Conservation (phyloP, 2,329 filamentous ascomycete genomes). For the Penicillium freii region DNA sequence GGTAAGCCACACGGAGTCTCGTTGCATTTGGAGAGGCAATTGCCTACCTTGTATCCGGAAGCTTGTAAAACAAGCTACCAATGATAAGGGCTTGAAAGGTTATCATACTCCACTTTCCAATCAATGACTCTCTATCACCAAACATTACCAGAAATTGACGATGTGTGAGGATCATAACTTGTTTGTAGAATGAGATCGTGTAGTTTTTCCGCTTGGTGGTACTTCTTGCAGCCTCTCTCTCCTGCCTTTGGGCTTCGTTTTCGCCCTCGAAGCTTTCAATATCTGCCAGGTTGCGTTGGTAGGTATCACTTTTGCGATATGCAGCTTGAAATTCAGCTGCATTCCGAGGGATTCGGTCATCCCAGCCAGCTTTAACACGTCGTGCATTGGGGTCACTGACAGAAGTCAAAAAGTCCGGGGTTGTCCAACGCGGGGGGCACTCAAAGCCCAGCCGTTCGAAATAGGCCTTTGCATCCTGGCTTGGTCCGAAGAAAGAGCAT, state of each 20-base stretch:
- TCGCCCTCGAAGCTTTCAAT: conserved; percentile 55
- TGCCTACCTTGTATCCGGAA: conserved; percentile 48
- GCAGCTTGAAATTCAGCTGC: conserved; percentile 55
- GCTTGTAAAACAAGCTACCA: conserved; percentile 54
- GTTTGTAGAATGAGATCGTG: conserved; percentile 51
- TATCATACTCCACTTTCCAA: conserved; percentile 53
- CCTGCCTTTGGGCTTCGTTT: conserved; percentile 42
- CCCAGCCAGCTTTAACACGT: conserved; percentile 55
- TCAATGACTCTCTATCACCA: conserved; percentile 52
- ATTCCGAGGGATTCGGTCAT: conserved; percentile 56
- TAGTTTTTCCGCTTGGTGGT: conserved; percentile 52
- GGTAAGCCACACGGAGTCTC: neutral
- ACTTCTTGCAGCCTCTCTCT: conserved; percentile 41
- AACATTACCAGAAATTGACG: conserved; percentile 53
- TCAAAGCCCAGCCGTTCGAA: conserved; percentile 71
- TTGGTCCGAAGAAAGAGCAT: conserved; percentile 69
- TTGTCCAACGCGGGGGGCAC: conserved; percentile 69
- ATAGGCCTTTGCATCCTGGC: conserved; percentile 63
- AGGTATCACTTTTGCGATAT: conserved; percentile 50
- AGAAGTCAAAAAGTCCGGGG: conserved; percentile 74
- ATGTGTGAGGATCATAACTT: conserved; percentile 56
- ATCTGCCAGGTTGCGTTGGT: conserved; percentile 47
- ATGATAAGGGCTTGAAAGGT: conserved; percentile 48
- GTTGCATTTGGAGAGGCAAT: no score
- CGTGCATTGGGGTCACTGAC: conserved; percentile 64